phyloP scores from a whole-genome alignment of 176 grass and related monocot species.

The Eleusine indica region DNA sequence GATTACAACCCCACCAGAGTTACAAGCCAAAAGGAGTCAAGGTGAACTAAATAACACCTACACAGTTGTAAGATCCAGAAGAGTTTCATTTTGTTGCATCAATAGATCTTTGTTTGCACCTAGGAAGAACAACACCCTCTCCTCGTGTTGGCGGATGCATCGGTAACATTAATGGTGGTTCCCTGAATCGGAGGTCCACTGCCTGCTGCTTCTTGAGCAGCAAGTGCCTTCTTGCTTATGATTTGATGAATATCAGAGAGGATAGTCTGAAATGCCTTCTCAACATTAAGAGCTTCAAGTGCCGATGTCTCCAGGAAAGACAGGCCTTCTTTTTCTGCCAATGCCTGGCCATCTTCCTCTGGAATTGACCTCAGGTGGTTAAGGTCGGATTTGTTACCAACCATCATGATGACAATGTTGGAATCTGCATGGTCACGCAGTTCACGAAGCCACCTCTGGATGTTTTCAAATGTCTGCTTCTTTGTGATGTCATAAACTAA shows the following conservation, averaged over 20 bases:
- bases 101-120: constrained; percentile 11
- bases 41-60: constrained; percentile 41
- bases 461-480: constrained; percentile 74
- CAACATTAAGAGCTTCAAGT: constrained; percentile 67
- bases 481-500: constrained; percentile 77
- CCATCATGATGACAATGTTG: constrained; percentile 83
- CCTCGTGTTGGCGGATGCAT: constrained; percentile 42
- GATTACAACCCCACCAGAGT: constrained; percentile 55
- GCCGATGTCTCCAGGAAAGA: constrained; percentile 73
- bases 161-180: constrained; percentile 60
- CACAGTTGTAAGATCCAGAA: constrained; percentile 33
- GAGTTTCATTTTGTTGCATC: constrained; percentile 29
- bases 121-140: constrained; percentile 64
- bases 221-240: constrained; percentile 77
- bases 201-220: constrained; percentile 66
- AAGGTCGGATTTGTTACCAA: constrained; percentile 74
- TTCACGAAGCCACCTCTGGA: constrained; percentile 69
- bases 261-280: constrained; percentile 70
- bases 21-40: constrained; percentile 47
- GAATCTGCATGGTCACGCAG: constrained; percentile 71
- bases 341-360: constrained; percentile 61
- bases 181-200: constrained; percentile 60
- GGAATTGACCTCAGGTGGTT: constrained; percentile 65
- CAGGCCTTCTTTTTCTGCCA: constrained; percentile 69
- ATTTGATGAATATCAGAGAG: constrained; percentile 73